phyloP scores from a whole-genome alignment of 768 basidiomycete species.

The Russula sp. region DNA sequence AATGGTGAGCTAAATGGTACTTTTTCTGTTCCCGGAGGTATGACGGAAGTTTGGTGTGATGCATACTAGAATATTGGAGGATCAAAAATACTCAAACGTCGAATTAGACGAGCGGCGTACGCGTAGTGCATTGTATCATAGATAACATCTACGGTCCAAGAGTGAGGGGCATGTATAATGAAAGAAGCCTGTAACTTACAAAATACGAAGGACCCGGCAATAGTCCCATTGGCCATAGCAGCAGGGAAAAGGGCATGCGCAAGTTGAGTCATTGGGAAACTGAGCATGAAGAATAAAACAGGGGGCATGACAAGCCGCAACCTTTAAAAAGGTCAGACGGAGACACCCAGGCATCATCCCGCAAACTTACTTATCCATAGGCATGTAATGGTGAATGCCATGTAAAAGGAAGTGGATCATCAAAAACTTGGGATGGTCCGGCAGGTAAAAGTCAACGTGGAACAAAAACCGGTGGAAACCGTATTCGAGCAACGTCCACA shows the following conservation, averaged over 20 bases:
- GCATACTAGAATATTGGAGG: slow-evolving; percentile 44
- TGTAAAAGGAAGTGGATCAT: slow-evolving; percentile 89
- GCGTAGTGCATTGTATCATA: slow-evolving; percentile 94
- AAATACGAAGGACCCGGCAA: slow-evolving; percentile 70
- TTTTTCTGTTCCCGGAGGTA: slow-evolving; percentile 93
- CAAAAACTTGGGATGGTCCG: slow-evolving; percentile 75
- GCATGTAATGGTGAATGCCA: slow-evolving; percentile 95
- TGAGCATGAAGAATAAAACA: slow-evolving; percentile 64
- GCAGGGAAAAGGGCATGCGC: slow-evolving; percentile 78
- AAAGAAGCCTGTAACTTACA: slow-evolving; percentile 41
- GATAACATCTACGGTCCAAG: slow-evolving; percentile 50
- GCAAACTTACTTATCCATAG: slow-evolving; percentile 77
- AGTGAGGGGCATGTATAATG: slow-evolving; percentile 13
- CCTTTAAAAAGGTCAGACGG: slow-evolving; percentile 34
- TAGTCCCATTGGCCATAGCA: slow-evolving; percentile 85
- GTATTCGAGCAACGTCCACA: slow-evolving; percentile 96
- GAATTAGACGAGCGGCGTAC: slow-evolving; percentile 37
- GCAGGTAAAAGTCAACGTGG: slow-evolving; percentile 85
- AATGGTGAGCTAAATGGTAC: slow-evolving; percentile 96
- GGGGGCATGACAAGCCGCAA: slow-evolving; percentile 98
- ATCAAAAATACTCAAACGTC: background rate
- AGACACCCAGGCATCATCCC: background rate
- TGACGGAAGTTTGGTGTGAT: slow-evolving; percentile 79
- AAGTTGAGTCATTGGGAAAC: slow-evolving; percentile 81
- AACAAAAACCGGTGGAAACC: slow-evolving; percentile 93